Base-by-base conservation (phyloP, 2,329 filamentous ascomycete genomes). In the Xylariaceae sp. region DNA sequence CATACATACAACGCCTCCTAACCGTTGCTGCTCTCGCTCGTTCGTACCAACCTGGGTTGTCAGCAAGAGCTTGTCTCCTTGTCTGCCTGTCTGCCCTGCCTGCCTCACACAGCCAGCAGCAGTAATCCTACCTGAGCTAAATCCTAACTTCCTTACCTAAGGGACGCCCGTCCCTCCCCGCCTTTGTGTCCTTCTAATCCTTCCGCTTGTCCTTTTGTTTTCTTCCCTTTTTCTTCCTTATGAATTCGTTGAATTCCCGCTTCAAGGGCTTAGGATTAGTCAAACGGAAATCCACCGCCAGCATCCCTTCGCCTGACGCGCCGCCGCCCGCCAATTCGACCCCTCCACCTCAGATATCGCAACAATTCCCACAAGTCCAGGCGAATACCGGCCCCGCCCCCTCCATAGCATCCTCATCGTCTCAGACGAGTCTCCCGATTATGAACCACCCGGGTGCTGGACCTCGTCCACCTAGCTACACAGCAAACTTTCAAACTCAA, bases 211-310 rank as follows among this genome's bases (percentile, higher is more conserved):
- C 56, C 53, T 42, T 60, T 59, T 52, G 60, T 67, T 54, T n/a
- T 49, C 47, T 58, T 61, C 63, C 63, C 55, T 56, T 56, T 61
- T 62, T 55, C 59, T 61, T 62, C 76, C 79, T 77, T 81, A 89
- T 90, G 87, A 89, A 84, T 83, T 90, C 86, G 82, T 84, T 89
- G 85, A 90, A 90, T 81, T 84, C 85, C 74, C 86, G 88, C 77
- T 85, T 91, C 75, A 89, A 90, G 81, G 84, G 84, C 81, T 83
- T 91, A 79, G 88, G 89, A 78, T 89, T 90, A 81, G 88, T 88
- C 78, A 90, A 89, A 84, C 87, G 89, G 77, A 89, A 87, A 81
- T 88, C 87, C 70, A 81, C 81, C 69, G 80, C 81, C 73, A 85
- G 81, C 74, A 83, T 84, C 69, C 80, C 82, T 65, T 77, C 75